Evolutionary conservation across 345 rosid genomes (phyloP).

Genomic region (Corchorus capsularis): DNA sequence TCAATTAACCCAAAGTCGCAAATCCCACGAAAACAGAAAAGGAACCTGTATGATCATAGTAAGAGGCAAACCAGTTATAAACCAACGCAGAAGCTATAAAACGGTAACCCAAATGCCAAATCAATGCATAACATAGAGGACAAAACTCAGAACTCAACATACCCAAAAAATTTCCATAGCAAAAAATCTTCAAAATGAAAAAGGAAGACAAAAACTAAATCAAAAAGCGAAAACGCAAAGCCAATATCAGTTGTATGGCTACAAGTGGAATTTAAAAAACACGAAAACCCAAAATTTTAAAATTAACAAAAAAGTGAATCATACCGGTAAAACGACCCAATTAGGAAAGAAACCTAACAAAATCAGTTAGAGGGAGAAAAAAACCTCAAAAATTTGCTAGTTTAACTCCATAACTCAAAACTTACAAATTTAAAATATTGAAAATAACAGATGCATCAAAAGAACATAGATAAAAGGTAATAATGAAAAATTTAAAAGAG

Average conservation of each 20-base stretch:
- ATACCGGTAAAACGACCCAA: neutral
- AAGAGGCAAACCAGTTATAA: slow-evolving; percentile 1
- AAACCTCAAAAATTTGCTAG: neutral
- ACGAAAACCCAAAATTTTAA: neutral
- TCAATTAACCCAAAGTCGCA: neutral
- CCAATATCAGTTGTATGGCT: neutral
- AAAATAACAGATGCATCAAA: neutral
- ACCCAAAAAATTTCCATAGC: neutral
- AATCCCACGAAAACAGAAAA: neutral
- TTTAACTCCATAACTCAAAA: neutral
- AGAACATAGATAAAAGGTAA: too few relatives aligned
- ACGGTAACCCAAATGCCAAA: neutral
- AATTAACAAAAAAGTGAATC: neutral
- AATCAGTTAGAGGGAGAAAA: neutral
- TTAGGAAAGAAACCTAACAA: neutral
- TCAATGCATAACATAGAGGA: neutral
- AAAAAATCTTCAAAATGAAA: neutral
- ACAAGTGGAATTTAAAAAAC: neutral
- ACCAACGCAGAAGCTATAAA: slow-evolving; percentile 11
- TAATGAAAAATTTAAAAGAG: too few relatives aligned
- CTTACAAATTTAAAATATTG: neutral
- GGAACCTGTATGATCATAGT: neutral
- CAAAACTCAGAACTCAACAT: neutral
- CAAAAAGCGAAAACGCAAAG: slow-evolving; percentile 8
- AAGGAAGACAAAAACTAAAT: neutral